Conservation (phyloP, 2,329 filamentous ascomycete genomes). For the Diaporthe capsici region DNA sequence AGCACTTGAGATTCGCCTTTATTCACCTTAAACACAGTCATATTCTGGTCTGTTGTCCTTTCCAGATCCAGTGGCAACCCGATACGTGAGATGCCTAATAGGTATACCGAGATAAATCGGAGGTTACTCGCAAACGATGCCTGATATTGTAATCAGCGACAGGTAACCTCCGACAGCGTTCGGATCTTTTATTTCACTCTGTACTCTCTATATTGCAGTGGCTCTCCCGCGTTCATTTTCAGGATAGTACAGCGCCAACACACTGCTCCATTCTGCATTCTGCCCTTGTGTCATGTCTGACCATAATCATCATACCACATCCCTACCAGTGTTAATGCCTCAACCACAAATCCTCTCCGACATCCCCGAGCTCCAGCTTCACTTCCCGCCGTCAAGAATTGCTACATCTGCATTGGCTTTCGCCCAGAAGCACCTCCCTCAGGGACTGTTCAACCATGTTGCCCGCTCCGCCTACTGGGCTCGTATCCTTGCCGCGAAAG, state of each 20-base stretch:
- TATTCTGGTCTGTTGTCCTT: too few relatives aligned
- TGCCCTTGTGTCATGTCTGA: too few relatives aligned
- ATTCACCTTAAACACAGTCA: too few relatives aligned
- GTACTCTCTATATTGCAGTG: too few relatives aligned
- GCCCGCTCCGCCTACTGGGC: background rate
- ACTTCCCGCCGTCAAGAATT: background rate
- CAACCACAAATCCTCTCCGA: background rate
- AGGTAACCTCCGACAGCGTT: background rate
- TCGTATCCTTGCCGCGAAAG: background rate
- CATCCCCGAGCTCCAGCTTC: background rate
- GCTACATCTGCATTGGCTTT: background rate
- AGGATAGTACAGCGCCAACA: too few relatives aligned
- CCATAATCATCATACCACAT: background rate
- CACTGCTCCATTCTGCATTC: too few relatives aligned
- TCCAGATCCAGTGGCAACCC: too few relatives aligned
- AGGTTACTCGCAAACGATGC: too few relatives aligned
- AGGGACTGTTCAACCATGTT: background rate
- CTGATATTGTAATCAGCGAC: background rate
- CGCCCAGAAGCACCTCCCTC: background rate
- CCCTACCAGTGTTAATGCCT: background rate
- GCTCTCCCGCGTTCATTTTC: too few relatives aligned
- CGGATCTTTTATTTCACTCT: background rate
- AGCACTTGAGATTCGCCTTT: too few relatives aligned
- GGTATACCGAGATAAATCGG: too few relatives aligned
- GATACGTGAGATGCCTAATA: too few relatives aligned